Evolutionary conservation across 345 rosid genomes (phyloP), one percentile per base, ranked within the genome.

Genomic region (Euphorbia peplus): DNA sequence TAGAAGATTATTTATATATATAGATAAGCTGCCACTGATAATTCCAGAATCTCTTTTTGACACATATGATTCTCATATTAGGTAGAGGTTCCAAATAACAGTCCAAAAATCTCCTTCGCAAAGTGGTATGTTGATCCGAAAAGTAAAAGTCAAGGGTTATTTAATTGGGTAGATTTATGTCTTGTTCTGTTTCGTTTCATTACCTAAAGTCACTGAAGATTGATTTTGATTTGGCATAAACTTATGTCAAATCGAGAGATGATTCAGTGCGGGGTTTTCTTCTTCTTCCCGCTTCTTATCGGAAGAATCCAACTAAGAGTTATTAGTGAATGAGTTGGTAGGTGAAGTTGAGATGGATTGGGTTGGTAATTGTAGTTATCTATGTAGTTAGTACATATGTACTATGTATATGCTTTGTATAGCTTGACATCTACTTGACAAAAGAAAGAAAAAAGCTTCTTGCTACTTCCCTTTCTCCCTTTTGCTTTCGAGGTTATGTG

Each of bases 1-100:
- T 0, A 54, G 63, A 21, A 71, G 74, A 35, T 63, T 71, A n/a
- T 71, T 71, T 16, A 29, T 71, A 56, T 71, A 71, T 10, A 46
- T 71, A 63, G 64, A 71, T 10, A 71, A 41, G 47, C 10, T 71
- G 63, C 57, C 64, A 4, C n/a, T 71, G 47, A 54, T 63, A 41
- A 35, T 71, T 44, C 57, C 67, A 0, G 64, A 71, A 8, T 15
- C 32, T 29, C 46, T 63, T 21, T 71, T 71, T 15, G 69, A 63
- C 46, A 6, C 46, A 1, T 63, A 53, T n/a, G 74, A 71, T 71
- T 54, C 69, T 5, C 63, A 61, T 19, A 12, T 62, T 52, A 37
- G 67, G 53, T 70, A 70, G 58, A 70, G 58, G 55, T 14, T 26
- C 18, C 58, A 18, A 4, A 28, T 24, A 16, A 68, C 54, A 41